Base-by-base conservation (phyloP, 2,329 filamentous ascomycete genomes). In the Cyanodermella asteris region DNA sequence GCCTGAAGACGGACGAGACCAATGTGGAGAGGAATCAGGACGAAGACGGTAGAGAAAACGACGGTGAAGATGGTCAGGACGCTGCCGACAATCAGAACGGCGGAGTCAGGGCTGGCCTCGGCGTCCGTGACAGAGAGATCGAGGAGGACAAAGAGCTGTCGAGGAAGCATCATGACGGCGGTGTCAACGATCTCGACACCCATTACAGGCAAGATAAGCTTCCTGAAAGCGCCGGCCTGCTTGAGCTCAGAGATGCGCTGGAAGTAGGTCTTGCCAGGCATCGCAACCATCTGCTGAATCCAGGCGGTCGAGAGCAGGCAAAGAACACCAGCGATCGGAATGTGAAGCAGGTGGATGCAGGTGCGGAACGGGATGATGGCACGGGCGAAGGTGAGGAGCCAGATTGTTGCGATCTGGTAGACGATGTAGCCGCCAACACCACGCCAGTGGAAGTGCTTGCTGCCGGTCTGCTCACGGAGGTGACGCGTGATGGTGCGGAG, bases 241-340 rank as follows among this genome's bases (percentile, higher is more conserved):
- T n/a, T n/a, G n/a, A 22, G 67, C 49, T 48, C 69, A 70, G 45
- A 71, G 47, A 22, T 69, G 53, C 20, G 68, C 55, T 12, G 74
- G 63, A 13, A 81, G 73, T 23, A 68, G 70, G 33, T 61, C 23
- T 55, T 42, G 28, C 63, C 71, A 5, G 69, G 66, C 26, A 66
- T 57, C 2, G 77, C 71, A 42, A 93, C 81, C 43, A 91, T 66
- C 39, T 76, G 71, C 46, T 91, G 80, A 4, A 81, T 76, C 80
- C 81, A 91, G 26, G 67, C 62, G 36, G 82, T 64, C 44, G 67
- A 63, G 30, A 84, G 47, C 39, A 73, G 73, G 18, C 72, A 63
- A 16, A 76, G 54, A 12, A 62, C 46, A 13, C 84, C 46, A 25
- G 63, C 57, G 14, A 65, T 56, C 20, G 73, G 29, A 24, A 72